Conservation (phyloP, 495 filamentous ascomycete species). For the Tuber indicum region DNA sequence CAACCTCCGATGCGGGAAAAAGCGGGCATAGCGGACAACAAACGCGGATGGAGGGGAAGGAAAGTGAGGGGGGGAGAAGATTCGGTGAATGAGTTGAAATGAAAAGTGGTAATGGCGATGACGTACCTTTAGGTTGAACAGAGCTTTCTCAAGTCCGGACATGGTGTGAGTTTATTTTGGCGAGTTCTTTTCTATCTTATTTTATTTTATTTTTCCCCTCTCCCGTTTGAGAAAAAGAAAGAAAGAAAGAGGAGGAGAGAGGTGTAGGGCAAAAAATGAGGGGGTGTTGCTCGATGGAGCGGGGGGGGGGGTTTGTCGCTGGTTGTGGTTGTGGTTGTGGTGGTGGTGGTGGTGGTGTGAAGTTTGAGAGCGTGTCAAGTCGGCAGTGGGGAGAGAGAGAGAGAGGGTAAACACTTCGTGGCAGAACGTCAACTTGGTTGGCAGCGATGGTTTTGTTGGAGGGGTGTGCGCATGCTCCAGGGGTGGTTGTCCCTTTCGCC, state of each 20-base stretch:
- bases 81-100: slow-evolving; percentile 2
- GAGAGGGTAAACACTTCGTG: slow-evolving; percentile 1
- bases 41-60: slow-evolving; percentile 1
- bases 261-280: slow-evolving; percentile 2
- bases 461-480: neutral
- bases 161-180: slow-evolving; percentile 42
- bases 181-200: neutral
- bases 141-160: slow-evolving; percentile 59
- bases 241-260: neutral
- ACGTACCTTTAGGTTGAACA: slow-evolving; percentile 58
- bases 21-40: slow-evolving; percentile 12
- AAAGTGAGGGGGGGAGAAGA: slow-evolving; percentile 4
- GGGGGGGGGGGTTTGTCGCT: neutral
- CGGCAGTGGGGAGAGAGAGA: neutral
- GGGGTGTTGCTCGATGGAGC: neutral
- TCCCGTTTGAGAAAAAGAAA: neutral
- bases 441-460: slow-evolving; percentile 3
- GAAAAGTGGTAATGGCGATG: slow-evolving; percentile 7
- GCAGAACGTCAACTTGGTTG: slow-evolving; percentile 3
- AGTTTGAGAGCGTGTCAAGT: slow-evolving; percentile 5
- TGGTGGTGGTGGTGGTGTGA: neutral
- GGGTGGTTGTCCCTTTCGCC: neutral
- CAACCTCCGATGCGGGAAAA: slow-evolving; percentile 11
- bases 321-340: neutral
- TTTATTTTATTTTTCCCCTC: neutral